Percentiles rank a stretch among this genome's conserved stretches.
Evolutionary conservation across 257 asterid species (phyloP).

Genomic region (Solanum stenotomum): DNA sequence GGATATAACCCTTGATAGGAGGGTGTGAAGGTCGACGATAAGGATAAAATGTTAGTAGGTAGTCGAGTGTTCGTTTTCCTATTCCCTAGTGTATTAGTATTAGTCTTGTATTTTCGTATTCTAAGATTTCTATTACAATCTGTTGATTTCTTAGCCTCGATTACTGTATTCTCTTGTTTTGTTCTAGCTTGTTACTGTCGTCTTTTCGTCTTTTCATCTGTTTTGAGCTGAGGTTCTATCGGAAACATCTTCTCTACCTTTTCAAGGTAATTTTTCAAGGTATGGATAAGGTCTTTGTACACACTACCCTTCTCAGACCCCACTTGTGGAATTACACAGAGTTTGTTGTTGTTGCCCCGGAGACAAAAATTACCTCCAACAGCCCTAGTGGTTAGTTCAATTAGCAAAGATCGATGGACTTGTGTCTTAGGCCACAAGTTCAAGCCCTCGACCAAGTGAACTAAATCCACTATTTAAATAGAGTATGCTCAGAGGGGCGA

Average conservation of each 20-base stretch:
- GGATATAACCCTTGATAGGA: not conserved
- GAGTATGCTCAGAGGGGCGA: not conserved
- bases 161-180: no score
- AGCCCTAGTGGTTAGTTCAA: not conserved
- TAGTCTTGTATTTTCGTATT: not conserved
- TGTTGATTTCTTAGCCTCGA: not conserved
- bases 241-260: not conserved
- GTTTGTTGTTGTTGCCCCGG: not conserved
- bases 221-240: not conserved
- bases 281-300: not conserved
- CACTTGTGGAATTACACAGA: not conserved
- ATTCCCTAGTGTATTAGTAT: not conserved
- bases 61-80: not conserved
- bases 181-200: no score
- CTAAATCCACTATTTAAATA: not conserved
- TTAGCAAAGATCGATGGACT: not conserved
- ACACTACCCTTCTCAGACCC: not conserved
- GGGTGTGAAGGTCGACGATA: not conserved
- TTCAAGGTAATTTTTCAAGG: not conserved
- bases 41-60: not conserved
- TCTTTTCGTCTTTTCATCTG: no score
- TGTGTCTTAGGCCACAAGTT: not conserved
- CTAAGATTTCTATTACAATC: not conserved
- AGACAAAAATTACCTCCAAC: not conserved
- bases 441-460: not conserved